Percentiles rank a stretch among this genome's conserved stretches.
Conservation (phyloP, 305 asterid genomes). For the Lippia alba region DNA sequence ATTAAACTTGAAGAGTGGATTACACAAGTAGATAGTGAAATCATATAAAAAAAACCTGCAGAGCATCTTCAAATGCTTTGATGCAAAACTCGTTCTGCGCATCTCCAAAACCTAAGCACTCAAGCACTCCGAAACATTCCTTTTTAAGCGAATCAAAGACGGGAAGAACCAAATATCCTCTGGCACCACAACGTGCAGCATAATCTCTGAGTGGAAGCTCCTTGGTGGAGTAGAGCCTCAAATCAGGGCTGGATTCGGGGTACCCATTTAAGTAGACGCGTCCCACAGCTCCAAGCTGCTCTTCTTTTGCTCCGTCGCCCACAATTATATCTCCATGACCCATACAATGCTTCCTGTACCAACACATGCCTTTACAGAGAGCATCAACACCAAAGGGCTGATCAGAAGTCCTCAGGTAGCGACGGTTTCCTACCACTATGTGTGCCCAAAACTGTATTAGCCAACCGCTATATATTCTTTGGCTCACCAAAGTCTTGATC, state of each 20-base stretch:
- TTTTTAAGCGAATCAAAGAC: neutral
- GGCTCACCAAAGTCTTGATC: neutral
- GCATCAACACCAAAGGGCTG: neutral
- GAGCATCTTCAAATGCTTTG: accelerated
- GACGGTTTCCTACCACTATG: neutral
- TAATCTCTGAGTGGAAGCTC: neutral
- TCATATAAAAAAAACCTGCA: conserved; percentile 5
- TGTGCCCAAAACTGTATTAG: neutral
- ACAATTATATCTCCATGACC: neutral
- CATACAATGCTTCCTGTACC: conserved; percentile 2
- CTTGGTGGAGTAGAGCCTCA: neutral
- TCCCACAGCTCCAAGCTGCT: conserved; percentile 4
- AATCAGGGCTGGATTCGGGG: too few relatives aligned
- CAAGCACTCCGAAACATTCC: conserved; percentile 21
- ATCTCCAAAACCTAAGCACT: neutral
- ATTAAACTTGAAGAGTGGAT: too few relatives aligned
- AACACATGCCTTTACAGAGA: neutral
- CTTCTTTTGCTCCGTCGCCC: neutral
- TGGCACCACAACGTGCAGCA: conserved; percentile 9
- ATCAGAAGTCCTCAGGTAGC: conserved; percentile 6
- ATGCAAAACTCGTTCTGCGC: neutral
- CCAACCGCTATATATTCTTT: too few relatives aligned
- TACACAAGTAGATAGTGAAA: too few relatives aligned
- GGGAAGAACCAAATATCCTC: neutral
- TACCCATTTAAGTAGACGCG: neutral